Evolutionary conservation across 441 rosid genomes (phyloP), one percentile per base, ranked within the genome.

Genomic region (Adansonia rubrostipa): DNA sequence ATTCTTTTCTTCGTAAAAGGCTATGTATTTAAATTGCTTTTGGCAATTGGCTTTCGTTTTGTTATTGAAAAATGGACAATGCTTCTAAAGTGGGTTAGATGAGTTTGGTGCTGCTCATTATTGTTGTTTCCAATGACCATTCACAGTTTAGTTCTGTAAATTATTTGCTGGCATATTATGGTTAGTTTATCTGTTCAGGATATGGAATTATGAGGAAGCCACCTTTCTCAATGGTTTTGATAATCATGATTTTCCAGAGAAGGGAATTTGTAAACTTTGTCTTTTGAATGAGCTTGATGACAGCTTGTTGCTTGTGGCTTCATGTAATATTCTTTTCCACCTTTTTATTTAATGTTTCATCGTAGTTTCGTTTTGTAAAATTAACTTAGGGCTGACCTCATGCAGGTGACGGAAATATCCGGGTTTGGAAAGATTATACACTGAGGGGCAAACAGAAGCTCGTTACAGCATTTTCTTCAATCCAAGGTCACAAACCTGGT

Each of bases 221-320:
- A 74, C 86, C 17, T 88, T 84, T 73, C 91, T 93, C 66, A 96
- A 96, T 81, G 85, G 91, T 80, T 96, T 96, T 84, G 94, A 93
- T 82, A 94, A 96, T 84, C 99, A 96, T 66, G 90, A 83, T 81
- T 92, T 87, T 80, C 94, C 95, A 15, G 98, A 96, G 58, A 96
- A 89, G 83, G 99, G 99, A 79, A 91, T 96, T 82, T 96, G 98
- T 79, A 93, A 90, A 87, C 94, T 94, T 45, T 92, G 96, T 85
- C 97, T 96, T 71, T 73, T 96, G 78, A 96, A 96, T 84, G 99
- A 96, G 91, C 97, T 96, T 60, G 98, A 96, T 84, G 96, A 92
- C 81, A 90, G 94, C 85, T 79, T 93, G 82, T 93, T 96, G 73
- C 98, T 96, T 74, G 98, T 92, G 79, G 99, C 93, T 76, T 96